phyloP scores from a whole-genome alignment of 2,329 filamentous ascomycete species.

The Aspergillus oerlinghausenensis region DNA sequence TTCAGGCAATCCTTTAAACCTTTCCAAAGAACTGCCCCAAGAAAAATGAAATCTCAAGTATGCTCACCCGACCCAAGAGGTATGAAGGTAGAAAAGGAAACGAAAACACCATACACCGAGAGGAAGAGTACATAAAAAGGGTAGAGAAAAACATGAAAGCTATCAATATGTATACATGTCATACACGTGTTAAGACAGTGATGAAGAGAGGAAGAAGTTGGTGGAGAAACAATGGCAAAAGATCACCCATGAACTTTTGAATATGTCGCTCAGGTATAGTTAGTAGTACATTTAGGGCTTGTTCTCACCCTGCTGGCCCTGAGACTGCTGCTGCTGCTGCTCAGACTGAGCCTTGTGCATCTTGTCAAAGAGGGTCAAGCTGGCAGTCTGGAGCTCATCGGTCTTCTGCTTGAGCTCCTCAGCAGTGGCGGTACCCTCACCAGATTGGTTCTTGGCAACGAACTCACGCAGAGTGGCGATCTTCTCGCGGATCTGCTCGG shows the following conservation, averaged over 20 bases:
- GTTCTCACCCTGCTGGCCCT: constrained; percentile 59
- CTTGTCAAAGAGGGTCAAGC: constrained; percentile 97
- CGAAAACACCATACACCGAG: constrained; percentile 36
- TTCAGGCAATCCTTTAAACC: constrained; percentile 30
- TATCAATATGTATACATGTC: constrained; percentile 37
- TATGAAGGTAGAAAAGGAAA: constrained; percentile 25
- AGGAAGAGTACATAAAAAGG: constrained; percentile 13
- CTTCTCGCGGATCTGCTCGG: constrained; percentile 90
- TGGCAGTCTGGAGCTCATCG: constrained; percentile 93
- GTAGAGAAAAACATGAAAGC: constrained; percentile 12
- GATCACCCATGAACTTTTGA: constrained; percentile 8
- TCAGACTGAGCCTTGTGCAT: constrained; percentile 94
- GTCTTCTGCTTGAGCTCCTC: constrained; percentile 98
- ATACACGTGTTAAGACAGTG: constrained; percentile 25
- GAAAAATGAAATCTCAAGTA: constrained; percentile 8
- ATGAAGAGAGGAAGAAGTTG: constrained; percentile 21
- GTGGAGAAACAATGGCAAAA: constrained; percentile 18
- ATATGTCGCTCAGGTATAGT: constrained; percentile 15
- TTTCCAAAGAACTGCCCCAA: constrained; percentile 14
- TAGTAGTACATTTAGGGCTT: constrained; percentile 52
- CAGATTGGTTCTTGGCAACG: constrained; percentile 89
- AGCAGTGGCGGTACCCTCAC: constrained; percentile 78
- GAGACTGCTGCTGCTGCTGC: constrained; percentile 52
- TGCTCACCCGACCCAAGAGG: constrained; percentile 17
- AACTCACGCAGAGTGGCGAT: constrained; percentile 79